Base-by-base conservation (phyloP, 345 rosid species). In the Noccaea bulbosa region DNA sequence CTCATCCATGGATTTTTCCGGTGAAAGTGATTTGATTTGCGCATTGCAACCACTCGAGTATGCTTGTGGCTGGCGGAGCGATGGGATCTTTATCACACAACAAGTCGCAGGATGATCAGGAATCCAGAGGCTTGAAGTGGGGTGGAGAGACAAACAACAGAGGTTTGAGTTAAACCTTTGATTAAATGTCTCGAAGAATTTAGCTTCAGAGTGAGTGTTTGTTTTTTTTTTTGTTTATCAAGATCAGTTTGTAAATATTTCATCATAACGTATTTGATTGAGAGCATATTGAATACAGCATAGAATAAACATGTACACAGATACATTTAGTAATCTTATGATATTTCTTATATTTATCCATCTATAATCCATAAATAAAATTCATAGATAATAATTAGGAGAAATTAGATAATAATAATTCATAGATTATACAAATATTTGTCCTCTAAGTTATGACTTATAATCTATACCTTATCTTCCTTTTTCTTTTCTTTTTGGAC, bases 121-220 rank as follows among this genome's bases (percentile, higher is more conserved):
- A 71, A 35, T 43, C 32, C 40, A 53, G 50, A 55, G 52, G 6
- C 7, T 16, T 38, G 24, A 65, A 65, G 38, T 20, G 12, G 38
- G 30, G n/a, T 64, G 12, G 76, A 72, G 65, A 56, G 65, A 5
- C 34, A 65, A 65, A 39, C 22, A 30, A 47, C 10, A 47, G 44
- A 65, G 27, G 65, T 38, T 50, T 64, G 35, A 57, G 43, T 54
- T 22, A 53, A 67, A 27, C 16, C 40, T 5, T 65, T 51, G 62
- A 17, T 16, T 8, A 33, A 5, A 11, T 44, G 34, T 53, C 30
- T 51, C n/a, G 5, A 72, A 27, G 40, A 20, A 22, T 56, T 48
- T 65, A 57, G 72, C 37, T 65, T 33, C 40, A 73, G 58, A 65
- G 59, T 22, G 9, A 30, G 12, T 39, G 60, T 14, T 10, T n/a